phyloP scores from a whole-genome alignment of 441 rosid genomes.

The Aleurites moluccanus region DNA sequence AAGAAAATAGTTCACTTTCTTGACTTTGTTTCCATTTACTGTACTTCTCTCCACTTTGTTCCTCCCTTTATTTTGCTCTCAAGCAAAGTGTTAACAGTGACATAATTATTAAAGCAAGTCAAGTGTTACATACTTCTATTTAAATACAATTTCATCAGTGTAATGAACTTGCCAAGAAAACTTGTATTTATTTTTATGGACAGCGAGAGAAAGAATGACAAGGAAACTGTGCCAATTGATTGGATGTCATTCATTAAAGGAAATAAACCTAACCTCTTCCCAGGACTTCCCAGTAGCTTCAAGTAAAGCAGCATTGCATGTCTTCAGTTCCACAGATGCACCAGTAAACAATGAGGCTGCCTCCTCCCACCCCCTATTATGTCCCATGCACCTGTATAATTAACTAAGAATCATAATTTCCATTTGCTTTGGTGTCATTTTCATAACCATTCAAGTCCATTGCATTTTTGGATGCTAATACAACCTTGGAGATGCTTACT shows the following conservation, averaged over 20 bases:
- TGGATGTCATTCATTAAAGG: neutral
- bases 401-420: constrained; percentile 1
- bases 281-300: constrained; percentile 86
- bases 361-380: constrained; percentile 98
- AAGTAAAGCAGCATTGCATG: constrained; percentile 98
- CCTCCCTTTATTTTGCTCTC: neutral
- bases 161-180: neutral
- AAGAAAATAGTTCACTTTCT: neutral
- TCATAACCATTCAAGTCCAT: neutral
- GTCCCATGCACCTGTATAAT: constrained; percentile 89
- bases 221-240: neutral
- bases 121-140: neutral
- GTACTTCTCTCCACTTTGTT: neutral
- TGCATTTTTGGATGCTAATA: neutral
- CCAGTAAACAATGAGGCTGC: constrained; percentile 90
- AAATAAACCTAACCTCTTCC: constrained; percentile 64
- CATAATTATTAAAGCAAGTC: neutral
- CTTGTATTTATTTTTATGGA: neutral
- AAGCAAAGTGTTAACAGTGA: constrained; percentile 4
- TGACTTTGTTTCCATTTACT: neutral
- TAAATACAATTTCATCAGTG: neutral
- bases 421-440: constrained; percentile 1
- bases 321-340: constrained; percentile 66
- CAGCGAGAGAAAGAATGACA: neutral
- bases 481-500: neutral